These are phyloP conservation scores for Auricularia heimuer DNA, from an alignment of 768 basidiomycete species.

Conservation along the genomic window DNA sequence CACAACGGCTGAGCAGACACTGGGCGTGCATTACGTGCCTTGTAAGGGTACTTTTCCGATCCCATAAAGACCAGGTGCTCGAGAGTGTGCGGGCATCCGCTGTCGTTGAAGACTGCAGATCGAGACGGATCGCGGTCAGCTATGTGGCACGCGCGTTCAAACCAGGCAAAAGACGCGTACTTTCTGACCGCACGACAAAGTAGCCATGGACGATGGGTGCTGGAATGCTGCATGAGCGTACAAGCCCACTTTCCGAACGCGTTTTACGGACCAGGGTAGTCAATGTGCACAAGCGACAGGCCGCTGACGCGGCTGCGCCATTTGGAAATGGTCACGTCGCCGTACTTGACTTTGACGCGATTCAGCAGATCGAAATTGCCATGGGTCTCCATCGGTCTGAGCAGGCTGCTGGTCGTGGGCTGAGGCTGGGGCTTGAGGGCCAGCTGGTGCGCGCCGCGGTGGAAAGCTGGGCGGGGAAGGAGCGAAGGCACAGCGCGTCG, in stretches of 20 bases:
- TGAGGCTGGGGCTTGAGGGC: background rate
- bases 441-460: background rate
- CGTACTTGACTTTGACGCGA: slow-evolving; percentile 64
- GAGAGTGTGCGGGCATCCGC: slow-evolving; percentile 90
- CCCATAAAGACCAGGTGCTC: slow-evolving; percentile 96
- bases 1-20: background rate
- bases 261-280: slow-evolving; percentile 62
- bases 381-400: slow-evolving; percentile 25
- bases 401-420: background rate
- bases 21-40: slow-evolving; percentile 19
- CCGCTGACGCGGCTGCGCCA: slow-evolving; percentile 84
- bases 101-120: slow-evolving; percentile 76
- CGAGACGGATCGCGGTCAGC: background rate
- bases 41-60: slow-evolving; percentile 90
- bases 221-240: slow-evolving; percentile 18
- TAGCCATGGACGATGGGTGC: slow-evolving; percentile 87
- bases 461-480: too few species aligned
- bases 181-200: slow-evolving; percentile 85
- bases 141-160: background rate
- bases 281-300: slow-evolving; percentile 81
- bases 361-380: slow-evolving; percentile 82
- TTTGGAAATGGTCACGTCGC: slow-evolving; percentile 74
- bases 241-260: background rate
- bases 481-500: too few species aligned
- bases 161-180: slow-evolving; percentile 30